Evolutionary conservation across 148 eudicot genomes (phyloP).

Genomic region (Vaccinium myrtillus): DNA sequence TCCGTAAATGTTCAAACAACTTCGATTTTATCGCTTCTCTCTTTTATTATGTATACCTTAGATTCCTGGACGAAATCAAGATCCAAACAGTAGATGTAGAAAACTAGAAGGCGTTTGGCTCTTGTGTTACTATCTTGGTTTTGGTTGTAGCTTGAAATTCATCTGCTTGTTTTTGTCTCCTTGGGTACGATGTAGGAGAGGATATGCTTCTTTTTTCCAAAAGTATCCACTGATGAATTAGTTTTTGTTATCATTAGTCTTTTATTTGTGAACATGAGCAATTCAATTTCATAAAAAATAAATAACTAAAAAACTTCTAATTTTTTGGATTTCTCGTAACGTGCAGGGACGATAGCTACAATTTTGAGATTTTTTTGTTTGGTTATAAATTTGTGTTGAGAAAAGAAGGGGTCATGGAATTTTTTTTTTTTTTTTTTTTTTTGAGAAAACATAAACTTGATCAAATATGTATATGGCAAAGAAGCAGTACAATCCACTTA

Average conservation of each 20-base stretch:
- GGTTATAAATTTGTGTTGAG: background rate
- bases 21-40: background rate
- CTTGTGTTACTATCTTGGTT: background rate
- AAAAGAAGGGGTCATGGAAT: background rate
- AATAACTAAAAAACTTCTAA: background rate
- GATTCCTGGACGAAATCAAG: background rate
- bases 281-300: background rate
- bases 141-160: background rate
- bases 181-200: background rate
- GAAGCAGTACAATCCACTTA: too few relatives aligned
- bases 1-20: too few relatives aligned
- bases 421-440: too few relatives aligned
- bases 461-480: too few relatives aligned
- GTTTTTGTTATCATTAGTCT: too few relatives aligned
- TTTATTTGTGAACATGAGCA: background rate
- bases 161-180: background rate
- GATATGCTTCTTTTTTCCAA: background rate
- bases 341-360: background rate
- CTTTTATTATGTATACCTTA: background rate
- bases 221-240: background rate
- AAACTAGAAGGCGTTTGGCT: background rate
- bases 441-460: too few relatives aligned
- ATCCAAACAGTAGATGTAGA: background rate
- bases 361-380: too few relatives aligned
- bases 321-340: background rate